A percentile compares a stretch with the other conserved stretches of the same genome.
Evolutionary conservation across 2,329 filamentous ascomycete species (phyloP).

Genomic region (Mycocentrospora acerina): DNA sequence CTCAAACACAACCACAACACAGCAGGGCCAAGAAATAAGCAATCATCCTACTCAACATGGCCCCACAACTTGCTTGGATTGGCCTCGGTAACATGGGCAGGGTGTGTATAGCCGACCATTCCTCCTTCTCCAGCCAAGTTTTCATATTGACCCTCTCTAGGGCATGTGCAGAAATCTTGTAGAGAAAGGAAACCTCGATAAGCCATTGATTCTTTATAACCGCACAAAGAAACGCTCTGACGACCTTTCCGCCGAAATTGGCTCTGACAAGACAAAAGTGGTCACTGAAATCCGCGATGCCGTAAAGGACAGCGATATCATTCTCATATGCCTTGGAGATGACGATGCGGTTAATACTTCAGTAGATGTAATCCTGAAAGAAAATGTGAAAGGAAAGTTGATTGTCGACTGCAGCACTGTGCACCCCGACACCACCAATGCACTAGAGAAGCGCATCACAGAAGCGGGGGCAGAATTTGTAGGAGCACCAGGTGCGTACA

Average conservation of each 20-base stretch:
- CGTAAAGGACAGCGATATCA: constrained; percentile 69
- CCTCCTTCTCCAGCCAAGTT: constrained; percentile 3
- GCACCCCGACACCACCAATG: constrained; percentile 76
- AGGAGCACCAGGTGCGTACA: constrained; percentile 58
- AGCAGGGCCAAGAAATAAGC: not conserved
- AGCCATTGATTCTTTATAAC: constrained; percentile 78
- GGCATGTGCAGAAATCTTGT: constrained; percentile 65
- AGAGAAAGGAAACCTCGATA: constrained; percentile 70
- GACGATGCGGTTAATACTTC: constrained; percentile 70
- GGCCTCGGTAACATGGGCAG: constrained; percentile 87
- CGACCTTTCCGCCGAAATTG: constrained; percentile 63
- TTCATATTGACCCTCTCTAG: constrained; percentile 3
- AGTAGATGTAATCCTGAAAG: constrained; percentile 58
- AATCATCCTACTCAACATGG: constrained; percentile 31
- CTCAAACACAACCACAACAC: not conserved
- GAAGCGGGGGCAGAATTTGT: constrained; percentile 71
- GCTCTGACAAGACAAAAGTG: constrained; percentile 63
- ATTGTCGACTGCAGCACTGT: constrained; percentile 88
- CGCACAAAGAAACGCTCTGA: constrained; percentile 68
- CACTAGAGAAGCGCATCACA: constrained; percentile 60
- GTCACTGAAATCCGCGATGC: constrained; percentile 66
- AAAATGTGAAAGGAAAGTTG: constrained; percentile 67
- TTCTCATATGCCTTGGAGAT: constrained; percentile 80
- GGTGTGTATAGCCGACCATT: constrained; percentile 50
- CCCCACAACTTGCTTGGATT: constrained; percentile 68